Base-by-base conservation (phyloP, 2,329 filamentous ascomycete genomes). In the Myrmaecium sp. region DNA sequence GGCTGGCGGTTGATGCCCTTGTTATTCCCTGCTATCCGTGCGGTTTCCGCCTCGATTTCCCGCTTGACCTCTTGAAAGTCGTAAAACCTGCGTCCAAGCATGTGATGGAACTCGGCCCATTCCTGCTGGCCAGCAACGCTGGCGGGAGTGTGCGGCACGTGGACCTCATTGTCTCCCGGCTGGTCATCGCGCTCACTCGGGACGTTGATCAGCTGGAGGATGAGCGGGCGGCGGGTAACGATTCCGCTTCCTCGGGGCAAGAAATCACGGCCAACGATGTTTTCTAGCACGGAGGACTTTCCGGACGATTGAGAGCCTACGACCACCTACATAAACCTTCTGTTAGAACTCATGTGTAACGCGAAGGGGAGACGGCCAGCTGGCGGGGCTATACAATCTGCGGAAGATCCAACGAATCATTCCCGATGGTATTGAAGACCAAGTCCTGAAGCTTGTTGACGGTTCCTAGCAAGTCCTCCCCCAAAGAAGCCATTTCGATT, bases 391-490 rank as follows among this genome's bases (percentile, higher is more conserved):
- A 62, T 74, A 94, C 89, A 66, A 98, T 98, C 60, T 98, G 89
- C 32, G 89, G 89, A 31, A 98, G 64, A 57, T 98, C 89, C 34
- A 98, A 69, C 28, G 86, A 95, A 56, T 98, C 89, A 62, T 84
- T 95, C 57, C 89, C 89, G 55, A 98, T 98, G 41, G 89, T 98
- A 61, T 98, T 98, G 65, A 98, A 98, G 47, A 98, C 89, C 48
- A 98, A 61, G 57, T 95, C 89, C 58, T 98, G 89, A 47, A 98
- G 67, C 65, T 92, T 92, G 66, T 98, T 98, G 60, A 98, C 89
- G 38, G 83, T 91, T 42, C 71, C 73, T 52, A 98, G 71, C 57
- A 98, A 64, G 58, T 98, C 84, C 57, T 98, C 89, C 49, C 89
- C 86, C 45, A 98, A 74, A 47, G 86, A 74, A 51, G 89, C 79